Conservation (phyloP, 805 yeast genomes). For the Suhomyces xylopsoci region DNA sequence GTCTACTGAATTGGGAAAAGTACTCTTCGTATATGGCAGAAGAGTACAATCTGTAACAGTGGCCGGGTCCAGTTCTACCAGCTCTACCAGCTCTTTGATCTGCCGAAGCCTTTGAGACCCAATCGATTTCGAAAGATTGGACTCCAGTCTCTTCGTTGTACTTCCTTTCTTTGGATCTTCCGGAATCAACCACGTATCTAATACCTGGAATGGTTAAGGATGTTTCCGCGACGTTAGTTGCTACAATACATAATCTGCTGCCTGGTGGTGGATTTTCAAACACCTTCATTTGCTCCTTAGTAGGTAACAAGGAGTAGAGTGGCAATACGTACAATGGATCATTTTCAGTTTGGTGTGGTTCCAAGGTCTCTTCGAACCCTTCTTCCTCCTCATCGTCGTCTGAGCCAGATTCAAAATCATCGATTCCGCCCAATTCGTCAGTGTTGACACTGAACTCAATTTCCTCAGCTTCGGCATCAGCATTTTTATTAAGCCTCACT, state of each 20-base stretch:
- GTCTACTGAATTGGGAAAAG: slow-evolving; percentile 76
- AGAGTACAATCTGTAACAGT: slow-evolving; percentile 86
- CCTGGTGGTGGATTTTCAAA: slow-evolving; percentile 84
- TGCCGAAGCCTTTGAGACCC: slow-evolving; percentile 95
- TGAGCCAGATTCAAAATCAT: slow-evolving; percentile 53
- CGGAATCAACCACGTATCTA: slow-evolving; percentile 91
- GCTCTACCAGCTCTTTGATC: slow-evolving; percentile 97
- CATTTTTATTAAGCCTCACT: slow-evolving; percentile 52
- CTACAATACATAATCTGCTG: slow-evolving; percentile 83
- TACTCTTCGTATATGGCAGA: slow-evolving; percentile 91
- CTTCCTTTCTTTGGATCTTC: slow-evolving; percentile 85
- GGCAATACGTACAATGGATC: slow-evolving; percentile 92
- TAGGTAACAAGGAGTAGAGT: slow-evolving; percentile 87
- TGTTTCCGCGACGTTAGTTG: slow-evolving; percentile 98
- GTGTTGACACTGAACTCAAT: slow-evolving; percentile 63
- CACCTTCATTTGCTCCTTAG: slow-evolving; percentile 90
- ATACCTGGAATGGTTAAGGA: slow-evolving; percentile 95
- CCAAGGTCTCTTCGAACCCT: slow-evolving; percentile 69
- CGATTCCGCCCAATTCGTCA: slow-evolving; percentile 39
- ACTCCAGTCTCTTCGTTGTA: slow-evolving; percentile 83
- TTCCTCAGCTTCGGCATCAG: slow-evolving; percentile 83
- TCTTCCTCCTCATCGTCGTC: slow-evolving; percentile 55
- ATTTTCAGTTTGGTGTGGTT: slow-evolving; percentile 63
- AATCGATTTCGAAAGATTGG: slow-evolving; percentile 84
- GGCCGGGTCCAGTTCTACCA: slow-evolving; percentile 99